phyloP scores from a whole-genome alignment of 179 eudicot species.

The Dionaea muscipula region DNA sequence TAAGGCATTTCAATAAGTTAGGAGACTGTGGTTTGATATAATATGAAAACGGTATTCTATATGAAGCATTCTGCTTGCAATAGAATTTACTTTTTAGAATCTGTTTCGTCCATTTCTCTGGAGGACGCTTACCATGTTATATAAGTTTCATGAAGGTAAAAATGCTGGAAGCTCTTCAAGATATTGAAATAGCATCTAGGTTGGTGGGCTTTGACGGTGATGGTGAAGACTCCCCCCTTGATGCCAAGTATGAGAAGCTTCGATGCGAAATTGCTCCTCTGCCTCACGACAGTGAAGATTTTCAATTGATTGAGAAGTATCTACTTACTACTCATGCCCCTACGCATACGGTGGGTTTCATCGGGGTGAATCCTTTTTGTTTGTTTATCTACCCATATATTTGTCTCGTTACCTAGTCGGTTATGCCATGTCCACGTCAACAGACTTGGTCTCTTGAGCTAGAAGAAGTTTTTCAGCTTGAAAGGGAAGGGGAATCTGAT shows the following conservation, averaged over 20 bases:
- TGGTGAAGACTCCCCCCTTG: slow-evolving; percentile 60
- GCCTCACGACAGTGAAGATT: slow-evolving; percentile 74
- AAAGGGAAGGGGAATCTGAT: slow-evolving; percentile 80
- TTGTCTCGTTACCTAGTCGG: neutral
- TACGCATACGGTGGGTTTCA: slow-evolving; percentile 72
- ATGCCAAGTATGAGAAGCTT: slow-evolving; percentile 77
- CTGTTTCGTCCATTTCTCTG: neutral
- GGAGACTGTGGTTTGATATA: neutral
- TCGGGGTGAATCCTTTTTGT: neutral
- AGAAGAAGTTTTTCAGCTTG: slow-evolving; percentile 87
- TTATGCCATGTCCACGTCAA: slow-evolving; percentile 1
- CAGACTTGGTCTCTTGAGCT: slow-evolving; percentile 87
- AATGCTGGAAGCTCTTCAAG: slow-evolving; percentile 99
- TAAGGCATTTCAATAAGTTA: too few species aligned
- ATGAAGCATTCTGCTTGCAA: too few species aligned
- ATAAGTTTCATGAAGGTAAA: slow-evolving; percentile 45
- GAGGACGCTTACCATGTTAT: neutral
- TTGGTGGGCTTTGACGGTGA: slow-evolving; percentile 87
- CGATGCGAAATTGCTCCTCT: slow-evolving; percentile 66
- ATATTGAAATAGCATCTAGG: slow-evolving; percentile 95
- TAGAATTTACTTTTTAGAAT: neutral
- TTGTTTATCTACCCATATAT: neutral
- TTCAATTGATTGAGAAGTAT: slow-evolving; percentile 71
- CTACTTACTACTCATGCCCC: slow-evolving; percentile 96
- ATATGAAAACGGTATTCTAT: neutral